Evolutionary conservation across 1,139 yeast species (phyloP).

Genomic region (Lodderomyces beijingensis): DNA sequence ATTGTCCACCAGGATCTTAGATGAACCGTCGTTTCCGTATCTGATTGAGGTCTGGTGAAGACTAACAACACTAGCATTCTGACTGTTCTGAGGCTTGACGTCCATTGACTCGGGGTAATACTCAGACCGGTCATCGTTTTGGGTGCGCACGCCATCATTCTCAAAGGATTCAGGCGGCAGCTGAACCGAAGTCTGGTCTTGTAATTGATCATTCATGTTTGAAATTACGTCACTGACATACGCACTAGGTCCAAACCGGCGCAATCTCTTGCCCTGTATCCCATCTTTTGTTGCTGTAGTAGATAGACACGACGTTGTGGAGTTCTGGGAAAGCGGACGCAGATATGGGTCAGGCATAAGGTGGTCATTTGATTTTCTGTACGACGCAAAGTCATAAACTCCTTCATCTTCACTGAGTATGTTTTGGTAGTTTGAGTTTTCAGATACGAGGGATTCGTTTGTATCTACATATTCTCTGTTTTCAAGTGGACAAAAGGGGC

Average conservation of each 20-base stretch:
- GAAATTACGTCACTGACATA: conserved; percentile 32
- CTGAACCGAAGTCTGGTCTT: not conserved
- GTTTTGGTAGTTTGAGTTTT: conserved; percentile 23
- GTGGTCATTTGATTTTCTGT: not conserved
- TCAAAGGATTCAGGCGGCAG: conserved; percentile 2
- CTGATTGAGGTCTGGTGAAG: conserved; percentile 7
- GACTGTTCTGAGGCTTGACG: conserved; percentile 3
- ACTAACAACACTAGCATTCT: conserved; percentile 7
- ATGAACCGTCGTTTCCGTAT: too few species aligned
- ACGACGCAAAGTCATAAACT: not conserved
- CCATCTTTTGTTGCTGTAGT: conserved; percentile 75
- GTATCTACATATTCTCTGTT: conserved; percentile 13
- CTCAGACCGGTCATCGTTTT: not conserved
- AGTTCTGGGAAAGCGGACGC: conserved; percentile 57
- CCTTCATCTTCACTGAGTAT: conserved; percentile 3
- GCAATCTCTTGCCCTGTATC: conserved; percentile 57
- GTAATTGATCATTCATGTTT: conserved; percentile 8
- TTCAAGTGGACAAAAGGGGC: not conserved
- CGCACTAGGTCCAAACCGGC: conserved; percentile 32
- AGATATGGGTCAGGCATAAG: conserved; percentile 22
- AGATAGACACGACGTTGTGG: conserved; percentile 61
- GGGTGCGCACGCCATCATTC: not conserved
- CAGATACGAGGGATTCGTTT: conserved; percentile 25
- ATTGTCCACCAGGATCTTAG: too few species aligned
- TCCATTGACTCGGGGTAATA: not conserved